phyloP scores from a whole-genome alignment of 2,329 filamentous ascomycete species.

The Fusarium albidum region DNA sequence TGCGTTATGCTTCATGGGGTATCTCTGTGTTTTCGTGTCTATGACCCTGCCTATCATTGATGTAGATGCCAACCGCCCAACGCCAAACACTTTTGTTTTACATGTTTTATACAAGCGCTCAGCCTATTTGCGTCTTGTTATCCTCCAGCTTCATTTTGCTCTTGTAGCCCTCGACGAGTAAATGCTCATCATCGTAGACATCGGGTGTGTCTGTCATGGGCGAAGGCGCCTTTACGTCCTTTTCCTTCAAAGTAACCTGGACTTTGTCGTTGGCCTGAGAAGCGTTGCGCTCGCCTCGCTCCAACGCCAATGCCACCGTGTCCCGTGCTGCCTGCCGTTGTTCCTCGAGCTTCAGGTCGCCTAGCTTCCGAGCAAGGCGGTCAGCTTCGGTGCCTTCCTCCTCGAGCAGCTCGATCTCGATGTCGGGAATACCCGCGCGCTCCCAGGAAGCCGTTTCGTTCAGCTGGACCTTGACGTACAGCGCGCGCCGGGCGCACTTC shows the following conservation, averaged over 20 bases:
- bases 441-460: slow-evolving; percentile 88
- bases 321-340: slow-evolving; percentile 51
- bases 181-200: slow-evolving; percentile 50
- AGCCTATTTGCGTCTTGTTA: slow-evolving; percentile 10
- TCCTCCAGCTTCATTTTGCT: slow-evolving; percentile 42
- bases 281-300: slow-evolving; percentile 51
- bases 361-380: slow-evolving; percentile 47
- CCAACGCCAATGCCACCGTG: slow-evolving; percentile 56
- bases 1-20: slow-evolving; percentile 16
- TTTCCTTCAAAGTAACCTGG: slow-evolving; percentile 62
- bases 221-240: slow-evolving; percentile 44
- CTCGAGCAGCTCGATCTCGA: slow-evolving; percentile 70
- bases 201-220: slow-evolving; percentile 32
- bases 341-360: slow-evolving; percentile 54
- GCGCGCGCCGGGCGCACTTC: slow-evolving; percentile 77
- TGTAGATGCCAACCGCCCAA: slow-evolving; percentile 19
- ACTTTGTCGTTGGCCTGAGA: slow-evolving; percentile 48
- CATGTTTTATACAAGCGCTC: not conserved
- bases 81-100: slow-evolving; percentile 17
- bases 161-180: slow-evolving; percentile 61
- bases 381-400: slow-evolving; percentile 66
- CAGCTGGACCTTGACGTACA: slow-evolving; percentile 90
- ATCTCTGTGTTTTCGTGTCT: slow-evolving; percentile 21
- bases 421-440: slow-evolving; percentile 66
- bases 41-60: slow-evolving; percentile 14